phyloP scores from a whole-genome alignment of 805 yeast genomes.

The Candida palmyrensis region DNA sequence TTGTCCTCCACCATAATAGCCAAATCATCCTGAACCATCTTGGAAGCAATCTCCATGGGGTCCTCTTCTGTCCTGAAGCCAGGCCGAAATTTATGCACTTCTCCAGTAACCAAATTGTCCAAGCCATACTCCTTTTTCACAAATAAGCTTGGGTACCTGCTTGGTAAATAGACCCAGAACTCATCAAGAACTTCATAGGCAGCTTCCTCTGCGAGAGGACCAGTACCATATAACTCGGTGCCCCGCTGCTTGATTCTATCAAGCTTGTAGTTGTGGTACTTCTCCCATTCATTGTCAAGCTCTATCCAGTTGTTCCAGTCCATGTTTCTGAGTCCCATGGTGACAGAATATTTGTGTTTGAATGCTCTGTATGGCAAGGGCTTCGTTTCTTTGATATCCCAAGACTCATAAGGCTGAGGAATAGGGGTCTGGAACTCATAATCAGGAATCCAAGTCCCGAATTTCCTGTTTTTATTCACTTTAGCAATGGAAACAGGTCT shows the following conservation, averaged over 20 bases:
- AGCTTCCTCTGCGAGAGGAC: conserved; percentile 46
- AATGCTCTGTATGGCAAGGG: conserved; percentile 67
- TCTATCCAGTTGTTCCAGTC: conserved; percentile 62
- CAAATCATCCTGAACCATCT: conserved; percentile 59
- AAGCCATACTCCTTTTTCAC: conserved; percentile 41
- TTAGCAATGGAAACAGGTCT: conserved; percentile 1
- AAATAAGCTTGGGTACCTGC: conserved; percentile 54
- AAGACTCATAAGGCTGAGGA: conserved; percentile 42
- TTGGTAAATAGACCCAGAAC: conserved; percentile 48
- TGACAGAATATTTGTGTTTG: conserved; percentile 56
- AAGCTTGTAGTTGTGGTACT: conserved; percentile 49
- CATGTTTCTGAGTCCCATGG: conserved; percentile 67
- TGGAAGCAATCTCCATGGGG: conserved; percentile 55
- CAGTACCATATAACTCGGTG: conserved; percentile 44
- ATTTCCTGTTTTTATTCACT: conserved; percentile 39
- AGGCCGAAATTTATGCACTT: conserved; percentile 35
- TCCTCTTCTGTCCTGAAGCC: conserved; percentile 37
- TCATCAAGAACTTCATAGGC: conserved; percentile 54
- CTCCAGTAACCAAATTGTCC: conserved; percentile 50
- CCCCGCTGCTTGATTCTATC: conserved; percentile 45
- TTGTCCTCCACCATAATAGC: conserved; percentile 61
- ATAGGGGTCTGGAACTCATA: conserved; percentile 39
- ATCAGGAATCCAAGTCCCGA: conserved; percentile 54
- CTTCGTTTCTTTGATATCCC: conserved; percentile 45
- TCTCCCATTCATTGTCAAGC: conserved; percentile 60